Conservation (phyloP, 2,329 filamentous ascomycete species). For the Aphanocladium album region DNA sequence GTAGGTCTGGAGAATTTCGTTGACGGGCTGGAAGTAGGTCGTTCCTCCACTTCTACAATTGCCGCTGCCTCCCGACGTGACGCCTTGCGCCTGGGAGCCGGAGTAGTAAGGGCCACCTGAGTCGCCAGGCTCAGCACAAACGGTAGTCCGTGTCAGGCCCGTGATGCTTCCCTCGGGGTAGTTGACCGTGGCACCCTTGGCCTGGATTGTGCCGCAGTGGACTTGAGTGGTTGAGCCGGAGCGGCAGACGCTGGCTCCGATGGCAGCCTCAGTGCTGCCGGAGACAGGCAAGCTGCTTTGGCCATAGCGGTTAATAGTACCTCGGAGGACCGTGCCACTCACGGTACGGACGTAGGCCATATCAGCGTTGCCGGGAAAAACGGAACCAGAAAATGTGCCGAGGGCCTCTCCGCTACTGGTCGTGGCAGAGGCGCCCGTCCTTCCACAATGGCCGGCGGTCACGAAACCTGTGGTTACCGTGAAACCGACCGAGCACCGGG, state of each 20-base stretch:
- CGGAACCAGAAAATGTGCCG: conserved; percentile 32
- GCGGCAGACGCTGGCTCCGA: conserved; percentile 35
- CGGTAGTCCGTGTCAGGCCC: conserved; percentile 35
- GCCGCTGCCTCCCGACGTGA: conserved; percentile 36
- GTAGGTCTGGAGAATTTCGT: conserved; percentile 36
- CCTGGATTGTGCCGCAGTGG: conserved; percentile 32
- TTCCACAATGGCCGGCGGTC: conserved; percentile 35
- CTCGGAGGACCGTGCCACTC: conserved; percentile 30
- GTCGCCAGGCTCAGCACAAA: conserved; percentile 38
- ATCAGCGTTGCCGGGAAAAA: conserved; percentile 36
- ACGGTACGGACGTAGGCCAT: conserved; percentile 32
- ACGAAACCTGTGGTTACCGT: conserved; percentile 36
- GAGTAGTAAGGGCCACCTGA: conserved; percentile 36
- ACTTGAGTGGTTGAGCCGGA: conserved; percentile 37
- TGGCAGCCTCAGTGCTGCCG: conserved; percentile 32
- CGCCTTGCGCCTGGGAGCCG: conserved; percentile 36
- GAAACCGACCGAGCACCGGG: conserved; percentile 36
- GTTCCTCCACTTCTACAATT: conserved; percentile 31
- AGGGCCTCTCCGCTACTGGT: conserved; percentile 27
- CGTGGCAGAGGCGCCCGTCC: conserved; percentile 25
- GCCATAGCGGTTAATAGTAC: conserved; percentile 31
- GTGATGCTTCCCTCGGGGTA: conserved; percentile 35
- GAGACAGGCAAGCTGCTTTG: conserved; percentile 28
- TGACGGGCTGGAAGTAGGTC: conserved; percentile 39
- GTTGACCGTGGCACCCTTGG: conserved; percentile 31